phyloP scores from a whole-genome alignment of 805 yeast species.

The Zygotorulaspora chibaensis region DNA sequence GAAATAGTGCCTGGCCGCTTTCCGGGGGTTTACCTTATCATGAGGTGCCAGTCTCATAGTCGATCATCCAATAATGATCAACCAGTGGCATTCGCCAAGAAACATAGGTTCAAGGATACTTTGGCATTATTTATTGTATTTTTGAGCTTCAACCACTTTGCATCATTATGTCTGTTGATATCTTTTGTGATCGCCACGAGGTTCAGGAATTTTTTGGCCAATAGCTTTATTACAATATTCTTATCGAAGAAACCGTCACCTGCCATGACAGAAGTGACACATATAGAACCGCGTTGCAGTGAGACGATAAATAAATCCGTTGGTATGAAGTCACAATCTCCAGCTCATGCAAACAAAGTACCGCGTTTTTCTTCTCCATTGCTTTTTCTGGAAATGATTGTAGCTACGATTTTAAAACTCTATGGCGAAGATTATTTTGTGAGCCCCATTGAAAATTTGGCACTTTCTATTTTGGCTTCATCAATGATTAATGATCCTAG shows the following conservation, averaged over 20 bases:
- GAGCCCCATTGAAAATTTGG: conserved; percentile 26
- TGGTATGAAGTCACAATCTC: neutral
- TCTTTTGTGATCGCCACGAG: conserved; percentile 28
- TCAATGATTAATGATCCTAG: conserved; percentile 33
- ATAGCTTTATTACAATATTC: conserved; percentile 27
- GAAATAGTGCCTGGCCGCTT: neutral
- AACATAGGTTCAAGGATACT: conserved; percentile 32
- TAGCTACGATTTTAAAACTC: conserved; percentile 22
- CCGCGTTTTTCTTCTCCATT: conserved; percentile 7
- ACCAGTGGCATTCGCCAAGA: conserved; percentile 22
- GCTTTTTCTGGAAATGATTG: conserved; percentile 13
- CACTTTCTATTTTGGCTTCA: conserved; percentile 31
- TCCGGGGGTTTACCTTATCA: neutral
- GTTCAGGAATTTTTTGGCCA: conserved; percentile 28
- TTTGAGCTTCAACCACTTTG: conserved; percentile 30
- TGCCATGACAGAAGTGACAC: conserved; percentile 17
- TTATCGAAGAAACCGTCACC: conserved; percentile 29
- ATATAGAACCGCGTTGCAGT: conserved; percentile 3
- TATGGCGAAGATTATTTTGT: conserved; percentile 22
- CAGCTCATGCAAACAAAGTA: neutral
- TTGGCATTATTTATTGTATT: conserved; percentile 32
- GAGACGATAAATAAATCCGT: neutral
- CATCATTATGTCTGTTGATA: conserved; percentile 23
- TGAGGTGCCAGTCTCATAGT: conserved; percentile 6
- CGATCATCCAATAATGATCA: conserved; percentile 11